These are phyloP conservation scores for Colletotrichum sp. DNA, from an alignment of 2,329 filamentous ascomycete genomes.

Conservation along the genomic window DNA sequence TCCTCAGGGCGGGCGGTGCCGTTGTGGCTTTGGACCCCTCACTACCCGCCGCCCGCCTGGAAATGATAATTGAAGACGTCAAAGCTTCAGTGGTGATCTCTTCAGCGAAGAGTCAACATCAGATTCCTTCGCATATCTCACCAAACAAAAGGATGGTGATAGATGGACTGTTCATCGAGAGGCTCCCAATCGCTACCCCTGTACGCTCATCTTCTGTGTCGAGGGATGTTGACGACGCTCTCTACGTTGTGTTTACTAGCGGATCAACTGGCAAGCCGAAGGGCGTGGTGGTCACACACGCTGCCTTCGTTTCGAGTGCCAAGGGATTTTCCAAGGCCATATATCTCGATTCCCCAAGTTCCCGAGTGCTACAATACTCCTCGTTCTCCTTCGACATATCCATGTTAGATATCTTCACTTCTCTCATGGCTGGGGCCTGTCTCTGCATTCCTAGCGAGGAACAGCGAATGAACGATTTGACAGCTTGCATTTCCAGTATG, in stretches of 20 bases:
- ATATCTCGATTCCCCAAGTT: not conserved
- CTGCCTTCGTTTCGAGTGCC: not conserved
- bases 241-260: conserved; percentile 4
- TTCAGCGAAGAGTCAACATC: not conserved
- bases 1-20: not conserved
- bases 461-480: conserved; percentile 34
- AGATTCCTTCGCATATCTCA: not conserved
- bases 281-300: conserved; percentile 6
- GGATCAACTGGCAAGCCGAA: conserved; percentile 15
- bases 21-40: conserved; percentile 7
- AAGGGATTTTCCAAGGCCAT: not conserved
- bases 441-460: conserved; percentile 41
- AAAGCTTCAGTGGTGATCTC: not conserved
- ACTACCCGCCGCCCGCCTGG: not conserved
- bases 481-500: not conserved
- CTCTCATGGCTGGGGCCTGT: conserved; percentile 38
- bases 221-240: not conserved
- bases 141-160: not conserved
- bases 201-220: not conserved
- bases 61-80: conserved; percentile 1
- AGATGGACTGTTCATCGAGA: not conserved
- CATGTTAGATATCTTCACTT: conserved; percentile 38
- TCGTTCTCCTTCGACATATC: conserved; percentile 47
- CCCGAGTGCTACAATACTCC: conserved; percentile 40
- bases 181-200: not conserved